Evolutionary conservation across 148 eudicot species (phyloP), one percentile per base, ranked within the genome.

Genomic region (Nepenthes gracilis): DNA sequence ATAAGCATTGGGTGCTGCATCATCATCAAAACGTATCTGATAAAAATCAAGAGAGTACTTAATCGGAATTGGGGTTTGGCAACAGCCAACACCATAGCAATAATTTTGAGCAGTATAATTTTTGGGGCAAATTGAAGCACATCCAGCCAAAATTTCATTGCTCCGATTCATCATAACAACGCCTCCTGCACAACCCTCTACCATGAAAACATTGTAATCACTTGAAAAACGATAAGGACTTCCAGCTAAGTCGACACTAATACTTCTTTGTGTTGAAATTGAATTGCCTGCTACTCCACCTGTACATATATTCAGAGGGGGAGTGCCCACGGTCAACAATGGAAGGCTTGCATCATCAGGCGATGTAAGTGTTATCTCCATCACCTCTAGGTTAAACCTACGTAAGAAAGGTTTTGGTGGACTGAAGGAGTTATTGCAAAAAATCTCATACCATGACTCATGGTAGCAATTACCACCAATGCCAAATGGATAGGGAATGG

Each of bases 401-500:
- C 13, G 2, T 15, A 54, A 34, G 35, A 54, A 54, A 7, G 57
- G 57, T 54, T 15, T 54, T 2, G 34, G 33, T 5, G 35, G 57
- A 54, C 34, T n/a, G 11, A 54, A 54, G 1, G 57, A 54, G 2
- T 33, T 23, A 33, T 54, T 15, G 34, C 57, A 54, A 5, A 7
- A 5, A 33, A 54, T 2, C 35, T 15, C 57, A 54, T 54, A 54
- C 35, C 33, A 15, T 54, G 9, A 9, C n/a, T 54, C 35, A 33
- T 54, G 35, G 35, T n/a, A n/a, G 11, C 57, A 54, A 33, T 54
- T n/a, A 5, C 33, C 33, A 33, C 35, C 35, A 9, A 54, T 15
- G 7, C 57, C 57, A 23, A 54, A 54, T 15, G 57, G 57, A 54
- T 54, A 54, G 33, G 57, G 57, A 33, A 54, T 54, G 35, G 9